Base-by-base conservation (phyloP, 169 alveolate genomes). In the Cryptosporidium tyzzeri region DNA sequence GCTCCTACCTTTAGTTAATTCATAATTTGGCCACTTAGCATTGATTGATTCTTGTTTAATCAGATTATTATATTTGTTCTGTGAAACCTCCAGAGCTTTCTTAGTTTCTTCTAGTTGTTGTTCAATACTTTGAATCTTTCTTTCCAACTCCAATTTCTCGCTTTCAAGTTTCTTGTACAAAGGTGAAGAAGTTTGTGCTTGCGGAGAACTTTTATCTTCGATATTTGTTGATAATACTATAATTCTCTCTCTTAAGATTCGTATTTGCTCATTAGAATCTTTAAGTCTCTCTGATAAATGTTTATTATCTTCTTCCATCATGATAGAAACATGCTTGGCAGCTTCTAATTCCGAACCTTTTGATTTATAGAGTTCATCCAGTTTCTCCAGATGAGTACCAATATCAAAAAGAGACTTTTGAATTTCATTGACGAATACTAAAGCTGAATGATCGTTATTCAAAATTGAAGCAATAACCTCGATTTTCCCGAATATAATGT, bases 231-330 rank as follows among this genome's bases (percentile, higher is more conserved):
- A 44, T 16, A 80, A 53, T 31, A 65, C 37, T 16, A 80, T 62
- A 61, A 80, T 65, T 65, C 89, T 80, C 62, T 80, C 89, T 29
- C 89, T 80, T 41, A 80, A 44, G 69, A 80, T 62, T 41, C 70
- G 23, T 23, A 80, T 65, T 50, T 80, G 89, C n/a, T 80, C 89
- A 65, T 62, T 80, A 16, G 89, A 80, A 41, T 80, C 89, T 50
- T 59, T 61, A 8, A 80, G 50, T 29, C 89, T 59, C 31, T 80
- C 75, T 21, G 89, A 62, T 21, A 80, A 65, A 65, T 80, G 89
- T 29, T 80, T 80, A 35, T 80, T 80, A 37, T 80, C 89, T 23
- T 80, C 67, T 21, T 80, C 89, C 37, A 80, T 67, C 48, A 80
- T 45, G 10, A 39, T 62, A 33, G 68, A 29, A 23, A 62, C 65